phyloP scores from a whole-genome alignment of 805 yeast species.

The Limtongia smithiae region DNA sequence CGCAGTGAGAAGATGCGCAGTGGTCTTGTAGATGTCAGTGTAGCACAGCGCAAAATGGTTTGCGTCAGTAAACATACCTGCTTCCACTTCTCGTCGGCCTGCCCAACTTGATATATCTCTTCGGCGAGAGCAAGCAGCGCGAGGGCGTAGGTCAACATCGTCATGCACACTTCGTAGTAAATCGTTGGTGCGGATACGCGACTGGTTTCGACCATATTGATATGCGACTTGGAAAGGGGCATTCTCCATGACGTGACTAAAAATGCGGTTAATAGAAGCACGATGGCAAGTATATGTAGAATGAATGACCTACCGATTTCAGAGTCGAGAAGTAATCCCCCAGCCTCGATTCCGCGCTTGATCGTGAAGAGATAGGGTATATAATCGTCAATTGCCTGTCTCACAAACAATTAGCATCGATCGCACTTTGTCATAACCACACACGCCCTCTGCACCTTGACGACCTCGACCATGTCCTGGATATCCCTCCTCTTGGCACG shows the following conservation, averaged over 20 bases:
- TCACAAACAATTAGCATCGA: background rate
- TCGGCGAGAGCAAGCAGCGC: constrained; percentile 22
- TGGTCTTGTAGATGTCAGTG: constrained; percentile 21
- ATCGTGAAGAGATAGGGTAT: constrained; percentile 31
- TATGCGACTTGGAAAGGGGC: constrained; percentile 25
- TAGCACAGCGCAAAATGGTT: background rate
- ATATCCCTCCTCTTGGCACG: constrained; percentile 32
- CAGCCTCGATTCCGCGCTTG: constrained; percentile 24
- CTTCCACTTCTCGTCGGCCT: constrained; percentile 24
- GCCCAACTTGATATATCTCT: constrained; percentile 12
- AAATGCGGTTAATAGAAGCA: background rate
- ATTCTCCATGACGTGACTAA: constrained; percentile 32
- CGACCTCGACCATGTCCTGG: constrained; percentile 31
- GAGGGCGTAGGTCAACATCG: constrained; percentile 21
- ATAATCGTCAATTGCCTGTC: constrained; percentile 33
- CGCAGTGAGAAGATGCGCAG: constrained; percentile 32
- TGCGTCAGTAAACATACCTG: constrained; percentile 11
- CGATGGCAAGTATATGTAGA: background rate
- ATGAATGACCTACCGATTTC: constrained; percentile 15
- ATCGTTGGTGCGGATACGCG: constrained; percentile 21
- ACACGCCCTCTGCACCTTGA: constrained; percentile 21
- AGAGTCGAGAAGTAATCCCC: constrained; percentile 24
- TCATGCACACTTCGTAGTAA: constrained; percentile 23
- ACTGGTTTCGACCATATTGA: constrained; percentile 16
- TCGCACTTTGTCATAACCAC: background rate